phyloP scores from a whole-genome alignment of 441 rosid genomes.

The Geranium incanum region DNA sequence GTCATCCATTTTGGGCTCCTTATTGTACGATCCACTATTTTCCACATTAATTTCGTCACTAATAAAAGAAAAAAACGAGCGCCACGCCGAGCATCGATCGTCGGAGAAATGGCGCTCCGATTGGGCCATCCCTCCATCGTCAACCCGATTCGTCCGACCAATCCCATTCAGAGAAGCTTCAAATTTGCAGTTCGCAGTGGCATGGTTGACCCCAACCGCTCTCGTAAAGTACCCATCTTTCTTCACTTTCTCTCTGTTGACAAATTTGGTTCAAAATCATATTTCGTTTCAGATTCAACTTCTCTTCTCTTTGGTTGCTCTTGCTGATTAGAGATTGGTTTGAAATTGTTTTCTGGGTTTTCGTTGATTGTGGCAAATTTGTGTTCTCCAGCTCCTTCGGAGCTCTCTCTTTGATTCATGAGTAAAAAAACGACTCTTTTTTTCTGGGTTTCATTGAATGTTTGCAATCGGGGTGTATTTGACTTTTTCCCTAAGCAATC shows the following conservation, averaged over 20 bases:
- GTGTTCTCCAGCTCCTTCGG: too few species aligned
- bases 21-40: too few species aligned
- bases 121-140: conserved; percentile 13
- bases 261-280: neutral
- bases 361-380: too few species aligned
- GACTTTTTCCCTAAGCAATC: neutral
- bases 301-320: conserved; percentile 23
- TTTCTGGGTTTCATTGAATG: neutral
- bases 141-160: conserved; percentile 24
- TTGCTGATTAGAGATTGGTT: conserved; percentile 4
- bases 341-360: too few species aligned
- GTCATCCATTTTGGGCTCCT: too few species aligned
- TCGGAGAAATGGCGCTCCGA: neutral
- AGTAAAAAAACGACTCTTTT: neutral
- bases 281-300: neutral
- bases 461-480: neutral
- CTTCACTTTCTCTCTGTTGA: neutral
- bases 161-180: conserved; percentile 31
- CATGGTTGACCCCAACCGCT: conserved; percentile 21
- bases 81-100: too few species aligned
- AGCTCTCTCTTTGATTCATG: too few species aligned
- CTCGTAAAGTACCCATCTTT: conserved; percentile 32
- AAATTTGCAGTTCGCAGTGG: conserved; percentile 40
- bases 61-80: too few species aligned
- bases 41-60: too few species aligned